Conservation (phyloP, 441 rosid species). For the Gossypium davidsonii region DNA sequence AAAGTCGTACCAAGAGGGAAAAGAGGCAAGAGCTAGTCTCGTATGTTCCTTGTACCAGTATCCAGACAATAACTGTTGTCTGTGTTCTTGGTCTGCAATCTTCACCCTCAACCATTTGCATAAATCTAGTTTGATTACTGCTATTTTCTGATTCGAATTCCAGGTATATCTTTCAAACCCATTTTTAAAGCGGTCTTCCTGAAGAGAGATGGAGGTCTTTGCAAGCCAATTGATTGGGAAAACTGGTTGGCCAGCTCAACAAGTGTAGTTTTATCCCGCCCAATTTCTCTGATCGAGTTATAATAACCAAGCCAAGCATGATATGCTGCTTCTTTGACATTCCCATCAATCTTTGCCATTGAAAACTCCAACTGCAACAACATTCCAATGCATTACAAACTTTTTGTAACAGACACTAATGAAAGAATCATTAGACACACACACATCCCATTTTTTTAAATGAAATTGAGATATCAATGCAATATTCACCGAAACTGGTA, state of each 20-base stretch:
- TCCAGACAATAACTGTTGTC: not conserved
- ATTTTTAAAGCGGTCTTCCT: constrained; percentile 77
- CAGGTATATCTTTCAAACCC: constrained; percentile 87
- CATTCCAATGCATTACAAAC: constrained; percentile 10
- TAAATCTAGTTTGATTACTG: not conserved
- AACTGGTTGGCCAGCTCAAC: constrained; percentile 74
- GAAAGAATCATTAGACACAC: not conserved
- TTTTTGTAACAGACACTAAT: constrained; percentile 12
- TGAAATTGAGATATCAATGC: not conserved
- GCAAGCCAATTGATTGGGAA: constrained; percentile 68
- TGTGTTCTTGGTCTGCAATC: not conserved
- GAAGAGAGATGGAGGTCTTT: constrained; percentile 61
- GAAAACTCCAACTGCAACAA: constrained; percentile 54
- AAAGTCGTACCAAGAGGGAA: not conserved
- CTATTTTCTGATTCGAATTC: constrained; percentile 61
- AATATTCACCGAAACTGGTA: not conserved
- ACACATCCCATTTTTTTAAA: not conserved
- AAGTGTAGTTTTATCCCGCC: constrained; percentile 75
- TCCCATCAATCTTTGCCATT: constrained; percentile 62
- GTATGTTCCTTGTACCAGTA: not conserved
- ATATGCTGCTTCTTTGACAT: constrained; percentile 85
- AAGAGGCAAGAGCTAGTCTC: not conserved
- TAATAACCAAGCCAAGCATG: constrained; percentile 96
- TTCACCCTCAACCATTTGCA: not conserved
- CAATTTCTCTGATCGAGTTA: constrained; percentile 70